Evolutionary conservation across 2,329 filamentous ascomycete genomes (phyloP).

Genomic region (Zymoseptoria tritici): DNA sequence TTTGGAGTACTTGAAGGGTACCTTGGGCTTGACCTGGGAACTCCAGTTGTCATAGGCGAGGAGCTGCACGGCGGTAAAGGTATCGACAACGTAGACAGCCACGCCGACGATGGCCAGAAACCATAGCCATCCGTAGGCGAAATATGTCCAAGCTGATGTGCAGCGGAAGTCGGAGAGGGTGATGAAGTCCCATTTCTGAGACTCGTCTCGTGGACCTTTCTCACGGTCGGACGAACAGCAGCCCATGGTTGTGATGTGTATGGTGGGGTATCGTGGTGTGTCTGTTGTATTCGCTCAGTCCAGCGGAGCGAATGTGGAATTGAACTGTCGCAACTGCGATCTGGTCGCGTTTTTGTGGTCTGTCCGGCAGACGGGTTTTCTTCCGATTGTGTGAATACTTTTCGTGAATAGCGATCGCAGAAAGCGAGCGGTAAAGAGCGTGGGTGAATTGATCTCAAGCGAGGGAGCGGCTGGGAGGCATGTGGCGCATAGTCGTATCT

Average conservation of each 20-base stretch:
- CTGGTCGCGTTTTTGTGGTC: constrained; percentile 5
- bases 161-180: constrained; percentile 71
- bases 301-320: constrained; percentile 8
- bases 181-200: constrained; percentile 79
- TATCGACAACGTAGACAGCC: constrained; percentile 82
- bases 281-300: constrained; percentile 6
- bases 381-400: constrained; percentile 4
- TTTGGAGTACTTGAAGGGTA: constrained; percentile 71
- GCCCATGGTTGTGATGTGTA: constrained; percentile 23
- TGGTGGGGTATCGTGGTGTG: not conserved
- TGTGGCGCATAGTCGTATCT: constrained; percentile 8
- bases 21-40: constrained; percentile 68
- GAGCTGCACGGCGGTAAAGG: constrained; percentile 86
- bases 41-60: constrained; percentile 86
- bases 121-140: constrained; percentile 82
- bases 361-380: constrained; percentile 15
- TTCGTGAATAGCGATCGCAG: not conserved
- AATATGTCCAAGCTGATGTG: constrained; percentile 63
- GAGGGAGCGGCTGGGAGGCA: constrained; percentile 9
- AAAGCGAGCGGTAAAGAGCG: not conserved
- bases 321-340: not conserved
- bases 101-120: constrained; percentile 70
- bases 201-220: constrained; percentile 35
- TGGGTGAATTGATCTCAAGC: constrained; percentile 6
- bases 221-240: constrained; percentile 29